phyloP scores from a whole-genome alignment of 768 basidiomycete genomes.

The Pleurotus tuoliensis region DNA sequence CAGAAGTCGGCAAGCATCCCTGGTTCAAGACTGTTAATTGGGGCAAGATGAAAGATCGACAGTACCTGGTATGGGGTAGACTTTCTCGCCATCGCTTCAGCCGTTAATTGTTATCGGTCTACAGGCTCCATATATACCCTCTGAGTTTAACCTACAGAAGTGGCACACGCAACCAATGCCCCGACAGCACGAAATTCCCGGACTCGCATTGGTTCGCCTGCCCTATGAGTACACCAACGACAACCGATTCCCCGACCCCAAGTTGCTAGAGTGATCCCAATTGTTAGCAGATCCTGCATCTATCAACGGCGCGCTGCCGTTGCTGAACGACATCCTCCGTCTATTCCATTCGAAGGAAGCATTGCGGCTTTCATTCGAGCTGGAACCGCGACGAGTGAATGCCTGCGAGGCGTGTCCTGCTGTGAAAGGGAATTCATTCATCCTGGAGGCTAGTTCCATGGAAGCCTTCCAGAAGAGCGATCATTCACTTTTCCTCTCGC shows the following conservation, averaged over 20 bases:
- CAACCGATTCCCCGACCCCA: slow-evolving; percentile 25
- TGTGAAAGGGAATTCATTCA: too few species aligned
- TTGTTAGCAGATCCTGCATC: too few species aligned
- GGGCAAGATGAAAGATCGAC: slow-evolving; percentile 37
- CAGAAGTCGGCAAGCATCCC: slow-evolving; percentile 34
- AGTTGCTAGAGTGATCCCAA: neutral
- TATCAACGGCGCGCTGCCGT: too few species aligned
- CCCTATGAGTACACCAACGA: slow-evolving; percentile 32
- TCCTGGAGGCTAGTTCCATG: neutral
- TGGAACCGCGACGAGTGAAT: too few species aligned
- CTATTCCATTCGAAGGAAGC: too few species aligned
- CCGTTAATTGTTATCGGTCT: neutral
- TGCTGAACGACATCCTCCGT: too few species aligned
- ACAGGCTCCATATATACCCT: slow-evolving; percentile 43
- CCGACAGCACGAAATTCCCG: slow-evolving; percentile 31
- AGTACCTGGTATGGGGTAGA: slow-evolving; percentile 39
- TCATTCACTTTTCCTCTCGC: neutral
- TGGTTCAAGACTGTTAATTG: slow-evolving; percentile 47
- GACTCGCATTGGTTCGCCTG: slow-evolving; percentile 29
- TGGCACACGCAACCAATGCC: slow-evolving; percentile 40
- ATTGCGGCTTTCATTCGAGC: too few species aligned
- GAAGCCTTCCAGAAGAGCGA: neutral
- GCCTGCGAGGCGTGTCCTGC: too few species aligned
- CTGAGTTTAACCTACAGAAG: slow-evolving; percentile 14
- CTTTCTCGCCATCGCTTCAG: slow-evolving; percentile 5